Evolutionary conservation across 768 basidiomycete genomes (phyloP).

Genomic region (Suillus bovinus): DNA sequence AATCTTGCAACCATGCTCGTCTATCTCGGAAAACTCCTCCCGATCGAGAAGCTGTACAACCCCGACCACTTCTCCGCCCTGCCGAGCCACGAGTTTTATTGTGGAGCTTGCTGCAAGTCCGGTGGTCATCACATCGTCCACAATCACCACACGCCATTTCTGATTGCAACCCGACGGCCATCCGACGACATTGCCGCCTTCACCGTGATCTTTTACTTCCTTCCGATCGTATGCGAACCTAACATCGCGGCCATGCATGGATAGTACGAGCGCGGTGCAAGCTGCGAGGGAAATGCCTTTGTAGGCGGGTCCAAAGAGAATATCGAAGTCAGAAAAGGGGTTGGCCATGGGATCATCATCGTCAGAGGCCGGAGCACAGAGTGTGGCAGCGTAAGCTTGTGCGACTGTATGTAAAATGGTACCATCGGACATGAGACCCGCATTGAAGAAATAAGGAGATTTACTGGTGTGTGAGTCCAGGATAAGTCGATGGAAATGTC

Average conservation of each 20-base stretch:
- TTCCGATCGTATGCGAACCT: slow-evolving; percentile 94
- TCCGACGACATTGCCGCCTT: slow-evolving; percentile 91
- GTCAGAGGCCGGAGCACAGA: slow-evolving; percentile 51
- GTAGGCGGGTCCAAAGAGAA: slow-evolving; percentile 96
- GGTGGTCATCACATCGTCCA: slow-evolving; percentile 97
- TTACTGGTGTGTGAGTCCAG: slow-evolving; percentile 41
- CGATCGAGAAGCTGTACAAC: slow-evolving; percentile 84
- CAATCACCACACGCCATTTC: slow-evolving; percentile 63
- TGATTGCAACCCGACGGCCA: slow-evolving; percentile 71
- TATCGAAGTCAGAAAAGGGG: slow-evolving; percentile 56
- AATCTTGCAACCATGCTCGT: slow-evolving; percentile 38
- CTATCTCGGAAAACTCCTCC: slow-evolving; percentile 30
- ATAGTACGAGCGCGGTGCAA: slow-evolving; percentile 74
- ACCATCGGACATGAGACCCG: slow-evolving; percentile 83
- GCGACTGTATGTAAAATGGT: slow-evolving; percentile 77
- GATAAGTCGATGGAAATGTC: not conserved
- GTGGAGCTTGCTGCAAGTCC: slow-evolving; percentile 87
- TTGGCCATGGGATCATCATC: slow-evolving; percentile 16
- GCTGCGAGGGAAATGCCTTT: slow-evolving; percentile 96
- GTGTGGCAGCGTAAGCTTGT: slow-evolving; percentile 80
- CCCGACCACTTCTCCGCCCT: slow-evolving; percentile 84
- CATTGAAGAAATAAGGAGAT: slow-evolving; percentile 98
- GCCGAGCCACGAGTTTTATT: slow-evolving; percentile 65
- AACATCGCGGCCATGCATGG: slow-evolving; percentile 61
- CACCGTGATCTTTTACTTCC: slow-evolving; percentile 94